These are phyloP conservation scores for Ocimum tenuiflorum DNA, from an alignment of 257 asterid species.

Conservation along the genomic window DNA sequence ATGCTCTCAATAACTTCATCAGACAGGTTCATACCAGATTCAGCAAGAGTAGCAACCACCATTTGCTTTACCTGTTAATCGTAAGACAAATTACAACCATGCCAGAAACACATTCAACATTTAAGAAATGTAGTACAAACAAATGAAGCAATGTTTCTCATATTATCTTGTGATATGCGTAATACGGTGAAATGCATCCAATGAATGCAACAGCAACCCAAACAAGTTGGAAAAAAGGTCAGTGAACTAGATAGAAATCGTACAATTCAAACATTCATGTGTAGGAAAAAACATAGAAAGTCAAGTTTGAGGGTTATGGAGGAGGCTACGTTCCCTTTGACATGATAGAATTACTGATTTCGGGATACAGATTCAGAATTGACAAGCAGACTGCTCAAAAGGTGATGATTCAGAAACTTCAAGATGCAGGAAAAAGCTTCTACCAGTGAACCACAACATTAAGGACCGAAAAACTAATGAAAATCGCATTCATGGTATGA, in stretches of 20 bases:
- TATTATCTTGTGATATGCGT: neutral
- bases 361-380: neutral
- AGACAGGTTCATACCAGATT: constrained; percentile 96
- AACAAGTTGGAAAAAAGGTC: neutral
- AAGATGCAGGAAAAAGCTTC: neutral
- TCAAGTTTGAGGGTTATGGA: neutral
- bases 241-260: no score
- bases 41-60: constrained; percentile 98
- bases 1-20: constrained; percentile 96
- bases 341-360: neutral
- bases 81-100: constrained; percentile 10
- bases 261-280: no score
- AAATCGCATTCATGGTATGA: neutral
- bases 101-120: neutral
- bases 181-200: neutral
- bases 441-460: neutral
- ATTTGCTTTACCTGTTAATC: constrained; percentile 80
- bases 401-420: neutral
- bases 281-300: no score
- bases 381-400: neutral
- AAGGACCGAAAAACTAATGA: neutral
- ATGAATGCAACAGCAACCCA: neutral
- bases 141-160: neutral
- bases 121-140: neutral
- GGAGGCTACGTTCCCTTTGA: neutral